Conservation (phyloP, 495 filamentous ascomycete genomes). For the Aspergillus kassunensis region DNA sequence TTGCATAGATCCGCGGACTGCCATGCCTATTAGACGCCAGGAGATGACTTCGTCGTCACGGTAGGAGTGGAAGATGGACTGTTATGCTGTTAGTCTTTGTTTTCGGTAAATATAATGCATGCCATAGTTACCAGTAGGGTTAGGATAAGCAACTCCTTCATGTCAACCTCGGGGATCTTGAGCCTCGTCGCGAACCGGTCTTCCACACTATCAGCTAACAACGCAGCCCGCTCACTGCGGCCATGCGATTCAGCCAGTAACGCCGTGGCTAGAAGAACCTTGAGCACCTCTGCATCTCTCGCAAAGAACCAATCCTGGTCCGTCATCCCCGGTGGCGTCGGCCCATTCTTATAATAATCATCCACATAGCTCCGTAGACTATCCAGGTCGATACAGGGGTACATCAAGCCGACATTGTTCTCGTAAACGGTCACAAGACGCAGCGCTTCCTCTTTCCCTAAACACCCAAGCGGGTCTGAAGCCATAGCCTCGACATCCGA, state of each 20-base stretch:
- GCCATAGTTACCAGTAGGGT: conserved; percentile 56
- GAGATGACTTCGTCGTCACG: conserved; percentile 73
- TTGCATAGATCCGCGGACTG: conserved; percentile 67
- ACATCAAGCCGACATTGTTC: conserved; percentile 79
- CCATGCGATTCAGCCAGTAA: conserved; percentile 69
- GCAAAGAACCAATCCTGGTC: conserved; percentile 57
- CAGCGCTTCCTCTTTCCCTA: conserved; percentile 57
- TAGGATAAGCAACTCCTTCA: conserved; percentile 67
- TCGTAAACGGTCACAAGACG: conserved; percentile 68
- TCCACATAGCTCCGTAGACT: conserved; percentile 44
- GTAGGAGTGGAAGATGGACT: conserved; percentile 81
- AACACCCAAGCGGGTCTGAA: conserved; percentile 18
- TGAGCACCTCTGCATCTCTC: conserved; percentile 65
- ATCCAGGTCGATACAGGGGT: conserved; percentile 71
- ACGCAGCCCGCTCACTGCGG: conserved; percentile 64
- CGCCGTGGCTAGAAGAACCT: conserved; percentile 70
- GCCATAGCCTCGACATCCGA: conserved; percentile 13
- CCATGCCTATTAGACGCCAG: conserved; percentile 72
- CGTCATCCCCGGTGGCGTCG: conserved; percentile 47
- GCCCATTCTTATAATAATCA: conserved; percentile 55
- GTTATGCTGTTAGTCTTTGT: background rate
- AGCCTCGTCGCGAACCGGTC: conserved; percentile 60
- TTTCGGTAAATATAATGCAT: too few relatives aligned
- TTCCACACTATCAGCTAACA: conserved; percentile 68
- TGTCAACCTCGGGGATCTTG: conserved; percentile 58